A percentile compares a stretch with the other conserved stretches of the same genome.
These are phyloP conservation scores for Rhodotorula sp. DNA, from an alignment of 1,284 basidiomycete species.

Conservation along the genomic window DNA sequence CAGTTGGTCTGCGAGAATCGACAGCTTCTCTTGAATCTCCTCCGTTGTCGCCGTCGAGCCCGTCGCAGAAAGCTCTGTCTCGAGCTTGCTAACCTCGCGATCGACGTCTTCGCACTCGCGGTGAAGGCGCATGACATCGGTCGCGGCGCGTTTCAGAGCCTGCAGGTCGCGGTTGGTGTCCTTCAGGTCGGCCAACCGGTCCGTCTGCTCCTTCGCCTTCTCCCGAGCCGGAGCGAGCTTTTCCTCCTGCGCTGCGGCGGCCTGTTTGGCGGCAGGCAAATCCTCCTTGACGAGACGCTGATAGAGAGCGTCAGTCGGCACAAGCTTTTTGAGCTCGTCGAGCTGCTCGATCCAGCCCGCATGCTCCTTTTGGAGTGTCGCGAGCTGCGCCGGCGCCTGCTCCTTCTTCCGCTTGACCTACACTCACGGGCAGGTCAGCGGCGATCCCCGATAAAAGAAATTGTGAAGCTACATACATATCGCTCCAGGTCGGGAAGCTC, in stretches of 20 bases:
- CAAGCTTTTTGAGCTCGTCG: conserved; percentile 59
- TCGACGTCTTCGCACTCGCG: conserved; percentile 65
- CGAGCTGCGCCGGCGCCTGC: conserved; percentile 40
- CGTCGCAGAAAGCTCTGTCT: conserved; percentile 62
- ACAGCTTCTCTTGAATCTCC: conserved; percentile 75
- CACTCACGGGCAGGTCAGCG: not conserved
- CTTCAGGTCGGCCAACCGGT: conserved; percentile 59
- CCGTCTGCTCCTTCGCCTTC: conserved; percentile 36
- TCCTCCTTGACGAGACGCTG: conserved; percentile 60
- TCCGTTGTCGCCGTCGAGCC: conserved; percentile 78
- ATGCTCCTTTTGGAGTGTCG: conserved; percentile 56
- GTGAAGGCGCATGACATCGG: conserved; percentile 62
- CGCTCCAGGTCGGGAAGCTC: conserved; percentile 55
- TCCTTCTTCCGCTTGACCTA: conserved; percentile 35
- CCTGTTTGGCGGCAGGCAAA: conserved; percentile 56
- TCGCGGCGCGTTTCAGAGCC: conserved; percentile 64
- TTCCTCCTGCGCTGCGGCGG: conserved; percentile 38
- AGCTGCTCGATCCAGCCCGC: conserved; percentile 64
- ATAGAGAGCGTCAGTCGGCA: conserved; percentile 54
- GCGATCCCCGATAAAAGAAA: not conserved
- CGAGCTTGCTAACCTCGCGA: conserved; percentile 64
- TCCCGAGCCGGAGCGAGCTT: conserved; percentile 26
- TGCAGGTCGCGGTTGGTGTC: conserved; percentile 60
- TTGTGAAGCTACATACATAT: conserved; percentile 39
- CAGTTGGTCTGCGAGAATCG: conserved; percentile 64